Evolutionary conservation across 2,329 filamentous ascomycete species (phyloP), one percentile per base, ranked within the genome.

Genomic region (Aspergillus intermedius): DNA sequence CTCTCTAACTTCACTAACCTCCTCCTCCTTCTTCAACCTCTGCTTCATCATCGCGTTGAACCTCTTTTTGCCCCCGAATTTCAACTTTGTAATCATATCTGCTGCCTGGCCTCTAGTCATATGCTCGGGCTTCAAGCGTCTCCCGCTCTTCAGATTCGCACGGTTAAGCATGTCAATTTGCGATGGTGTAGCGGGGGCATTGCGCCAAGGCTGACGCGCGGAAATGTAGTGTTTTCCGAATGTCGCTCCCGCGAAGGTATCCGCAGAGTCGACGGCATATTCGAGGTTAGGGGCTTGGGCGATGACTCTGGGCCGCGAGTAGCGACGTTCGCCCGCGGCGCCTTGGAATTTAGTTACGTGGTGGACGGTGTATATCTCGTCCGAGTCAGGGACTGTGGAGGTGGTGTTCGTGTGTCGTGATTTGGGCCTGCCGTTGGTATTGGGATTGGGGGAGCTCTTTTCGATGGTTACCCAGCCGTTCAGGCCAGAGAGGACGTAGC

Each of bases 41-140:
- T 45, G 42, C 23, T 54, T 55, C 13, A 52, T 50, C 45, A 49
- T 53, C 70, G 73, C 60, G 78, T 75, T 49, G 79, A 89, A 71
- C 71, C 81, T 53, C 70, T 87, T 66, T 74, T 80, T 75, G 1
- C 87, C 88, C 0, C 91, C 91, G 63, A 93, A 87, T 66, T 86
- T 91, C 52, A 95, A 64, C 68, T 95, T 94, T 6, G 88, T 94
- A 55, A 97, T 95, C 86, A 95, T 91, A 64, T 96, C 91, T 4
- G 79, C 79, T 4, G 90, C 91, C 63, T 82, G 82, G 6, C 91
- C 91, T 62, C 91, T 93, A 12, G 80, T 90, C 49, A 95, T 60
- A 23, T 83, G 77, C 21, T 41, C 48, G 3, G 47, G 25, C 2
- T 32, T 42, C 7, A 61, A 52, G 15, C 19, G 15, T 19, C 45